Base-by-base conservation (phyloP, 2,329 filamentous ascomycete species). In the Stagonosporopsis rhizophila region DNA sequence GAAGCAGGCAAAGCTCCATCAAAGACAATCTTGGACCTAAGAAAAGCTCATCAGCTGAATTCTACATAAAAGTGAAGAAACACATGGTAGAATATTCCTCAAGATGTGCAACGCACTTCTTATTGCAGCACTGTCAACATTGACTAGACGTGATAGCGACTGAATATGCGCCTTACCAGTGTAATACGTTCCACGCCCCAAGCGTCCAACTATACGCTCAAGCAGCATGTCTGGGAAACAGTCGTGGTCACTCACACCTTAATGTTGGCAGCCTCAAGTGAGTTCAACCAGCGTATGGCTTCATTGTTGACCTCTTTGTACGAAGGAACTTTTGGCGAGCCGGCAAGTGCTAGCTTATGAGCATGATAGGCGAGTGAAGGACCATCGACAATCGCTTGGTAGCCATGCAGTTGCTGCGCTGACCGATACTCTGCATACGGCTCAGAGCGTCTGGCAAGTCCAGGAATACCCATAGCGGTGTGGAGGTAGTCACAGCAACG, bases 361-460 rank as follows among this genome's bases (percentile, higher is more conserved):
- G 93, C 79, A 72, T 91, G 84, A 71, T 94, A 89, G 1, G 91
- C 90, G 23, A 96, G 78, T 2, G 87, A 88, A 4, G 92, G 92
- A 0, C 92, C 92, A 71, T 96, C 92, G 52, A 96, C 85, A 40
- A 87, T 62, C 20, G 70, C 72, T 3, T 58, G 52, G 41, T 68
- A 71, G 12, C 67, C 70, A 41, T 63, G 35, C 23, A 74, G 57
- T 15, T 70, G 58, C 27, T 65, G 40, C 20, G 58, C 46, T 9
- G 64, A 62, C 52, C 58, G 67, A 22, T 51, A 64, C 64, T 56
- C 65, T 40, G 68, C 65, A 58, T 73, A 74, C n/a, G 67, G 69
- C 45, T 74, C 66, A 20, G 74, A 66, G 32, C 65, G 62, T 32
- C 60, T 52, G 44, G 67, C 66, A n/a, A 76, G 66, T 8, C 72